Evolutionary conservation across 768 basidiomycete species (phyloP), one percentile per base, ranked within the genome.

Genomic region (Psilocybe azurescens): DNA sequence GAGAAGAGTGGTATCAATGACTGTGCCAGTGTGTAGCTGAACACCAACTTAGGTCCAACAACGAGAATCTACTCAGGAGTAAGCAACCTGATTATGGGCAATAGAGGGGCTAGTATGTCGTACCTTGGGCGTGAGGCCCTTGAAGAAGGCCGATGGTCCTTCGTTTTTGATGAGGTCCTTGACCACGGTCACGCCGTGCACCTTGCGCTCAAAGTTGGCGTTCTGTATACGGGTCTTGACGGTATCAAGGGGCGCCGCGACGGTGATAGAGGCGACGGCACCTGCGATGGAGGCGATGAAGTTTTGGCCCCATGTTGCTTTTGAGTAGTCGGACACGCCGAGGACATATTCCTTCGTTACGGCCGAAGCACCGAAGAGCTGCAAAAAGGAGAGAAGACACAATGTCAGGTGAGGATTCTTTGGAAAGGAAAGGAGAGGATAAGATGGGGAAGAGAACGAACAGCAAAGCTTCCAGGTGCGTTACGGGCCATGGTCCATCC

Each of bases 401-500:
- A 24, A 36, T 29, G 20, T 18, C 18, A 56, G 49, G 33, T 49
- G 59, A 38, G 53, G 49, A 33, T 28, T 47, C 3, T 1, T 13
- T 16, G 41, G 2, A 14, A 10, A 29, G 16, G 28, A 32, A 49
- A 46, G 33, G 6, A 36, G 11, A 36, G 33, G 3, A 11, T 6
- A 7, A 36, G 33, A 36, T 36, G 30, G 36, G 58, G 8, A 46
- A 38, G 24, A 55, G 53, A 3, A 81, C 92, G 64, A 71, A 97
- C 95, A 58, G 97, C 94, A 70, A 99, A 99, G 56, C 86, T 88
- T 10, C 97, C 97, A 0, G 97, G 97, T 0, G 97, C 97, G 69
- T 99, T 99, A 56, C 97, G 87, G 2, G 95, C 97, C 85, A 97
- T 90, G 24, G 97, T 99, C 97, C 97, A 99, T 49, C 96, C 96